Evolutionary conservation across 495 filamentous ascomycete species (phyloP), one percentile per base, ranked within the genome.

Genomic region (Aspergillus incahuasiensis): DNA sequence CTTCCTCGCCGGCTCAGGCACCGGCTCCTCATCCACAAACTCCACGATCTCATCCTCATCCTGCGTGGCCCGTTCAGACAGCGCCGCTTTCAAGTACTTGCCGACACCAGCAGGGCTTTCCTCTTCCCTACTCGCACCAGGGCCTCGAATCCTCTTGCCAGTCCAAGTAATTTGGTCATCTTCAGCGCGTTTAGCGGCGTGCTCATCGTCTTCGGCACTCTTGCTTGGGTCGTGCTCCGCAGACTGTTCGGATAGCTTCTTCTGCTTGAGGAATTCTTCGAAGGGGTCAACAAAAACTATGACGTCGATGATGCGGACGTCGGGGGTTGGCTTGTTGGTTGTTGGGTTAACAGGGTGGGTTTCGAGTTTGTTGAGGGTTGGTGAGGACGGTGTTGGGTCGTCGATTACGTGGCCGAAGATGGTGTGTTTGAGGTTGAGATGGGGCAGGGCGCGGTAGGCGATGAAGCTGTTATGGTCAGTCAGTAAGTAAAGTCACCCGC

Each of bases 361-460:
- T 66, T 99, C 94, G 67, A 99, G 82, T 32, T 76, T 77, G 51
- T 77, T 76, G 6, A 97, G 72, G 2, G 88, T 86, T 15, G 68
- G 59, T 18, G 75, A 72, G 12, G 75, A 78, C 2, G 75, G 75
- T 13, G 89, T 86, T 51, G 84, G 62, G 9, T 90, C 90, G 25
- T 87, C 89, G 15, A 96, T 88, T 3, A 97, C 84, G 28, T 82
- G 80, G 3, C 84, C 94, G 62, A 98, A 97, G 25, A 97, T 87
- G n/a, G 94, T 97, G 68, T 98, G 94, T 59, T 98, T 98, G 53
- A 85, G 78, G 66, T 97, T 90, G 12, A 98, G 80, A 73, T 98
- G 94, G 64, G 83, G 82, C 0, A 85, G 80, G 1, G 87, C 78
- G 18, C 87, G 85, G 68, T 97, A 97, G 1, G 85, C 89, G 62